Evolutionary conservation across 352 stramenopile species (phyloP), one percentile per base, ranked within the genome.

Genomic region (Phytophthora ohioensis): DNA sequence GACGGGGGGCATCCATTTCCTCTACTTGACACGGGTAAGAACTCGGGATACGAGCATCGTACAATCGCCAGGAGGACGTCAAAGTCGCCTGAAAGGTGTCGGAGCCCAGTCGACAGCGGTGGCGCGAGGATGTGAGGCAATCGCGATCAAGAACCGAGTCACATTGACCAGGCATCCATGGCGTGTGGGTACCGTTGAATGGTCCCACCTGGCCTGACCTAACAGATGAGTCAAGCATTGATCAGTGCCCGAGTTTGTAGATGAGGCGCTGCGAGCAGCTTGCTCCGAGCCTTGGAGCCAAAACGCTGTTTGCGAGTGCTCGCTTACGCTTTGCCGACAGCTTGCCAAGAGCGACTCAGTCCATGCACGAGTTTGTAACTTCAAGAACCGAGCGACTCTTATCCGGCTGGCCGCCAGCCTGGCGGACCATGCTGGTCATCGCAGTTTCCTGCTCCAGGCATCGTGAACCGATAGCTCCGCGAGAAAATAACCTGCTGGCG

Each of bases 291-390:
- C 21, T 27, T 27, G 21, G 21, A 27, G 21, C 21, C 21, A 27
- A 27, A 27, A 27, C 21, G 21, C 21, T 27, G 21, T 27, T 27
- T 27, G 21, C 21, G 21, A 27, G 21, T 27, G 21, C 21, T 27
- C 21, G 21, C 21, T 27, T 27, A 27, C 21, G 21, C 21, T 27
- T 27, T 27, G 21, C 21, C 21, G 21, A 27, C 10, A 56, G n/a
- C 31, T 42, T 56, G 34, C 51, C 17, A 5, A 11, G 2, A 15
- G 13, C 15, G 10, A 43, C 3, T 36, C 38, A 17, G 59, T 67
- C 59, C 59, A 60, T 67, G 59, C 48, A 67, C 60, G 17, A 39
- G 60, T 67, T 36, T 27, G 48, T 61, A 67, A 67, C 60, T 60
- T 67, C 59, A 67, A 67, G 59, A 42, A 53, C 36, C 48, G 59